Conservation (phyloP, 768 basidiomycete species). For the Galerina marginata region DNA sequence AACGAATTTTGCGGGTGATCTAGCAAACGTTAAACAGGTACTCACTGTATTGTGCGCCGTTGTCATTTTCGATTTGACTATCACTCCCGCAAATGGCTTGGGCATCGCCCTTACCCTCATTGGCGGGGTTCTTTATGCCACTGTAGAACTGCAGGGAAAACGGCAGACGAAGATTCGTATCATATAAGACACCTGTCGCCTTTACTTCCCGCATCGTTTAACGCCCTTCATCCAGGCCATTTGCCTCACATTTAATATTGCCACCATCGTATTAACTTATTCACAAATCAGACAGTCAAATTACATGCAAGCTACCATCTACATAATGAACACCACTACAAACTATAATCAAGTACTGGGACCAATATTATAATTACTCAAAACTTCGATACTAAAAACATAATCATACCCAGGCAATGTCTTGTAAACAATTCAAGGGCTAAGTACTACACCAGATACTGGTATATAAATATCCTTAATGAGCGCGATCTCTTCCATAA, state of each 20-base stretch:
- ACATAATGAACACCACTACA: no score
- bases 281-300: no score
- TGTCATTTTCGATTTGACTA: conserved; percentile 78
- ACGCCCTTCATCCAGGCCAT: background rate
- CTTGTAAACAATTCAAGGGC: no score
- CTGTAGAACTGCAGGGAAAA: conserved; percentile 65
- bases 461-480: no score
- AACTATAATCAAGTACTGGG: no score
- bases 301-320: no score
- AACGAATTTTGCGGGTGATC: background rate
- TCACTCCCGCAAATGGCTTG: conserved; percentile 78
- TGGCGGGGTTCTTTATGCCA: conserved; percentile 85
- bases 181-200: conserved; percentile 2
- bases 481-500: no score
- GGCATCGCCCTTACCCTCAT: conserved; percentile 85
- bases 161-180: conserved; percentile 17
- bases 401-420: no score
- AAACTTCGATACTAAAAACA: no score
- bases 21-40: conserved; percentile 93
- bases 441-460: no score
- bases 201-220: background rate
- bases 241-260: background rate
- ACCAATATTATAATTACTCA: no score
- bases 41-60: conserved; percentile 88
- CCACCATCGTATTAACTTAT: background rate